A percentile compares a stretch with the other conserved stretches of the same genome.
Conservation (phyloP, 495 filamentous ascomycete genomes). For the Evernia prunastri region DNA sequence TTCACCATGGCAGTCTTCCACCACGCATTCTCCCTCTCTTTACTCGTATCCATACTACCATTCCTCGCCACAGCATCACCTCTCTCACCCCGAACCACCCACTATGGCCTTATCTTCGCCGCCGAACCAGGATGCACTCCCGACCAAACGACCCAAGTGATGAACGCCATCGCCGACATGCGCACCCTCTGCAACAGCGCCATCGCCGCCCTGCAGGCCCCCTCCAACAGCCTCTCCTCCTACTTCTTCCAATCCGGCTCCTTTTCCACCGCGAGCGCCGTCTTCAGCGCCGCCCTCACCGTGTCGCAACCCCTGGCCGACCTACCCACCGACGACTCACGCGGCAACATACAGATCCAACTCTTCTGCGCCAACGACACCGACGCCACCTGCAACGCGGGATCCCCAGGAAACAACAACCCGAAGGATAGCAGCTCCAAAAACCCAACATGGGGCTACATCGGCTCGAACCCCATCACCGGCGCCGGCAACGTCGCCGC, state of each 20-base stretch:
- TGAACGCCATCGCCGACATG: neutral
- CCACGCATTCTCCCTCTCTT: neutral
- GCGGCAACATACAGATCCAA: neutral
- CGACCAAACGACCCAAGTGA: neutral
- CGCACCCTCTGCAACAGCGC: neutral
- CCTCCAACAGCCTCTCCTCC: neutral
- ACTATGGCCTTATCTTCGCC: slow-evolving; percentile 5
- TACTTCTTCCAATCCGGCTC: slow-evolving; percentile 1
- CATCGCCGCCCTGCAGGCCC: neutral
- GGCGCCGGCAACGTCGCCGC: neutral
- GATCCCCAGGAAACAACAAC: neutral
- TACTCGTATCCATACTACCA: neutral
- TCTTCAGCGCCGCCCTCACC: slow-evolving; percentile 17
- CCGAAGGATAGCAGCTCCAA: neutral
- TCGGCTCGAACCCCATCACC: neutral
- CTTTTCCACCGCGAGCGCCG: slow-evolving; percentile 13
- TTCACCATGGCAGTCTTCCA: neutral
- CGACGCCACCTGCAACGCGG: neutral
- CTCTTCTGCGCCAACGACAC: slow-evolving; percentile 1
- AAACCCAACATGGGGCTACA: slow-evolving; percentile 5
- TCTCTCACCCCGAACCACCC: neutral
- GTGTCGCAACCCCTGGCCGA: neutral
- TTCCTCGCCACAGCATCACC: neutral
- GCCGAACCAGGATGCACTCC: neutral
- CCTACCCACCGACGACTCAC: neutral